These are phyloP conservation scores for Penicillium soppii DNA, from an alignment of 495 filamentous ascomycete species.

Conservation along the genomic window DNA sequence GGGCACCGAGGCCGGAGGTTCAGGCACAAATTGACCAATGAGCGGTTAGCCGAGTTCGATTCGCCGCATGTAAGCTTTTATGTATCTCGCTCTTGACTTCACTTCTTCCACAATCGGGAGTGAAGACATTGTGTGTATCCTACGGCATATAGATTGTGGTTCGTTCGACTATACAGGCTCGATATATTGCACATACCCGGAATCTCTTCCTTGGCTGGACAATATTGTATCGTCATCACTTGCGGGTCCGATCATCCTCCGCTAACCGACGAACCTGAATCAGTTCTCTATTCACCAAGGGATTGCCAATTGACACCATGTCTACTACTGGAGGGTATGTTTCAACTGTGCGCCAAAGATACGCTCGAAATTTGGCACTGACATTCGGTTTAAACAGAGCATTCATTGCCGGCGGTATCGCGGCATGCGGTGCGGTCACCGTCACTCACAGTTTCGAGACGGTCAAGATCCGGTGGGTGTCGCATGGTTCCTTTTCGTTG, in stretches of 20 bases:
- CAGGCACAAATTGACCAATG: conserved; percentile 19
- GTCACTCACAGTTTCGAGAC: conserved; percentile 98
- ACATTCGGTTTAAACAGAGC: conserved; percentile 39
- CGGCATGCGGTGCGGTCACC: conserved; percentile 95
- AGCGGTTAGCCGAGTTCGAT: conserved; percentile 2
- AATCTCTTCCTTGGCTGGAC: not conserved
- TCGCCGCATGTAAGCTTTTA: conserved; percentile 30
- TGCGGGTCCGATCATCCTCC: conserved; percentile 21
- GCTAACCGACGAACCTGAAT: conserved; percentile 10
- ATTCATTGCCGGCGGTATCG: conserved; percentile 94
- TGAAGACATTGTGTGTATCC: not conserved
- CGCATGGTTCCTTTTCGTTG: not conserved
- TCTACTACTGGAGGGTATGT: conserved; percentile 54
- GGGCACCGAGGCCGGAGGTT: conserved; percentile 17
- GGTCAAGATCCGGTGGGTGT: conserved; percentile 86
- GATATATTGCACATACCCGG: not conserved
- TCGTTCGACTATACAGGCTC: not conserved
- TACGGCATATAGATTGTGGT: not conserved
- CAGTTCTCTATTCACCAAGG: conserved; percentile 1
- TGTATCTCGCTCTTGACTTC: not conserved
- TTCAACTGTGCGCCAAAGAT: not conserved
- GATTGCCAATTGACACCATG: conserved; percentile 30
- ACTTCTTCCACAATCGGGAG: not conserved
- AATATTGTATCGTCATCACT: not conserved
- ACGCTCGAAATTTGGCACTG: conserved; percentile 4